Evolutionary conservation across 2,329 filamentous ascomycete genomes (phyloP).

Genomic region (Juglanconis juglandina): DNA sequence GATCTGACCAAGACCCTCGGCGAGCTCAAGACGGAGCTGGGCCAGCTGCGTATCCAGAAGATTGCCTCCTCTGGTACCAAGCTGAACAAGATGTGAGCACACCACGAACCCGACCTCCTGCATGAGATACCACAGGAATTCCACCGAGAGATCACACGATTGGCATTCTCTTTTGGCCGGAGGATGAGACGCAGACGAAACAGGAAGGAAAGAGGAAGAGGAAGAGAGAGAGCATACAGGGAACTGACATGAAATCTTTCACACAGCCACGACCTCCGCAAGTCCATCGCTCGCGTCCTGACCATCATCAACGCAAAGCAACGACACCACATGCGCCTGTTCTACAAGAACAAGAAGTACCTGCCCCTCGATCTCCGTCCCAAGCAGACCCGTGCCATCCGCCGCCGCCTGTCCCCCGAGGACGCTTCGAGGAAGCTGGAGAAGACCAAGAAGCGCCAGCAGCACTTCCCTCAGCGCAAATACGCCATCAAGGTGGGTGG

Average conservation of each 20-base stretch:
- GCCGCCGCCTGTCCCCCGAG: constrained; percentile 88
- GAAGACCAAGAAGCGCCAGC: constrained; percentile 94
- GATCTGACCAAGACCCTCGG: constrained; percentile 93
- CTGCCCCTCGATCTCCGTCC: constrained; percentile 94
- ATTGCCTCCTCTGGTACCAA: constrained; percentile 92
- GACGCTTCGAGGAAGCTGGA: constrained; percentile 80
- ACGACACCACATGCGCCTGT: constrained; percentile 92
- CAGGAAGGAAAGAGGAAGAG: not conserved
- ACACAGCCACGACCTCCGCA: constrained; percentile 92
- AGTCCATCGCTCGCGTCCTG: constrained; percentile 97
- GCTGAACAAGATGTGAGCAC: constrained; percentile 90
- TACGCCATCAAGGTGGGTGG: constrained; percentile 90
- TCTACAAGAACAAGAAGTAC: constrained; percentile 99
- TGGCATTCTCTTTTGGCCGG: constrained; percentile 7
- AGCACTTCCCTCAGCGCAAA: constrained; percentile 97
- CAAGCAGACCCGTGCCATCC: constrained; percentile 98
- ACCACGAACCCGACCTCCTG: constrained; percentile 2
- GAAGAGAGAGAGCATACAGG: constrained; percentile 2
- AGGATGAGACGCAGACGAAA: constrained; percentile 11
- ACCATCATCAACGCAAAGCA: constrained; percentile 99
- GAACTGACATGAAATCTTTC: constrained; percentile 25
- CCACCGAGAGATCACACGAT: not conserved
- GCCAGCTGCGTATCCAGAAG: constrained; percentile 97
- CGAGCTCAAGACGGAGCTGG: constrained; percentile 94
- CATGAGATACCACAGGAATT: not conserved